Conservation (phyloP, 2,329 filamentous ascomycete genomes). For the Microcyclospora pomicola region DNA sequence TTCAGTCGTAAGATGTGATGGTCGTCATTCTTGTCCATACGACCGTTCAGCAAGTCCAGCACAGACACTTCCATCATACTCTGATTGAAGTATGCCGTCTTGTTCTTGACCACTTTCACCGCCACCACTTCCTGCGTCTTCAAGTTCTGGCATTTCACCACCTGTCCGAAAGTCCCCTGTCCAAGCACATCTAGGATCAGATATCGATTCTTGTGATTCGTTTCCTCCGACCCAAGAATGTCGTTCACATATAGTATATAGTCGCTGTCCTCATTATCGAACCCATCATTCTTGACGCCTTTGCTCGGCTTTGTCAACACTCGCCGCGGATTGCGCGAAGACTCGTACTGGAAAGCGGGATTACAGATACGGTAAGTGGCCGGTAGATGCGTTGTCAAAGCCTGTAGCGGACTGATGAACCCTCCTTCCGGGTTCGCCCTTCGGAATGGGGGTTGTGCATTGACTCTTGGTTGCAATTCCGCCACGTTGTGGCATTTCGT, state of each 20-base stretch:
- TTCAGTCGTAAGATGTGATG: slow-evolving; percentile 89
- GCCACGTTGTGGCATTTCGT: slow-evolving; percentile 57
- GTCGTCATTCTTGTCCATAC: slow-evolving; percentile 98
- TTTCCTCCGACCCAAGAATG: slow-evolving; percentile 92
- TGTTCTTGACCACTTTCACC: slow-evolving; percentile 98
- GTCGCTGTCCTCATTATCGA: slow-evolving; percentile 97
- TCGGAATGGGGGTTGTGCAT: slow-evolving; percentile 75
- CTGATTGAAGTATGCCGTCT: slow-evolving; percentile 98
- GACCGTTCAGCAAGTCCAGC: slow-evolving; percentile 88
- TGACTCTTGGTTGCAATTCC: slow-evolving; percentile 72
- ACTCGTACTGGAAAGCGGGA: slow-evolving; percentile 95
- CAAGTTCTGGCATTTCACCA: slow-evolving; percentile 96
- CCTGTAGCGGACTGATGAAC: slow-evolving; percentile 95
- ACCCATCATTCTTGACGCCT: slow-evolving; percentile 95
- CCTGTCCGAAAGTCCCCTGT: slow-evolving; percentile 95
- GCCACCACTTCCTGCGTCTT: slow-evolving; percentile 98
- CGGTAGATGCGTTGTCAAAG: slow-evolving; percentile 80
- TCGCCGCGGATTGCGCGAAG: slow-evolving; percentile 84
- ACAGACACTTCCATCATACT: slow-evolving; percentile 99
- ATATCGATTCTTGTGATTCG: slow-evolving; percentile 97
- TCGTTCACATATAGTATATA: slow-evolving; percentile 99
- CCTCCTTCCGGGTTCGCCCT: slow-evolving; percentile 92
- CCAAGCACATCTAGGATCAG: slow-evolving; percentile 93
- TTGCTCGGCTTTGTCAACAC: slow-evolving; percentile 98
- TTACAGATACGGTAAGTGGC: slow-evolving; percentile 98